Evolutionary conservation across 2,329 filamentous ascomycete species (phyloP), one percentile per base, ranked within the genome.

Genomic region (Fusarium redolens): DNA sequence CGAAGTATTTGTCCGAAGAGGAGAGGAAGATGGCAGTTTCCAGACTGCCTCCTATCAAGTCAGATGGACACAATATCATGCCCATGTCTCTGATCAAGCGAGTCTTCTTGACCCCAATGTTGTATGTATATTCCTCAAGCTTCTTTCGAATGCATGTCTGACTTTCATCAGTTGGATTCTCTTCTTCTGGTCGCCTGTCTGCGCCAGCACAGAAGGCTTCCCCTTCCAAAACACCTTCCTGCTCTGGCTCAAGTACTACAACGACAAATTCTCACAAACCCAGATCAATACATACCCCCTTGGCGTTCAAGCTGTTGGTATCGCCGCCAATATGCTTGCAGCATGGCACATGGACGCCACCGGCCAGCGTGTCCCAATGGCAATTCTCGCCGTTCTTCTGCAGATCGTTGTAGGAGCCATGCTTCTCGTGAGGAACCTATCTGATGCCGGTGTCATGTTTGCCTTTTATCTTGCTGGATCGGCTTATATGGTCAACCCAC

Each of bases 1-100:
- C 82, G 0, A 79, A 74, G 28, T 85, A 82, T 55, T 73, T 81
- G 10, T 79, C 71, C 1, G 72, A 79, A 17, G 67, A 76, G 1
- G 80, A 84, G 47, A 79, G 82, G 9, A 67, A 78, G 10, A 66
- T 81, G 0, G 79, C 79, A 4, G 60, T 79, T 2, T 61, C 68
- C 14, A 62, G 81, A 9, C 72, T 82, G 4, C 81, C 81, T 1
- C 77, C 78, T 0, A 81, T 80, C 43, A 74, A 61, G 4, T 64
- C 73, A 3, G 81, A 82, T n/a, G 79, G 80, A 0, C 81, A 83
- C 56, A 79, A 81, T 33, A 79, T 83, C 20, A 65, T 65, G 20
- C 78, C 79, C 1, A 67, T 72, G 63, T 78, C 77, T 0, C 58
- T 82, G 10, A 61, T 71, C 7, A 79, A 77, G 63, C 75, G 81